phyloP scores from a whole-genome alignment of 306 rosid species.

The Carpinus viminea region DNA sequence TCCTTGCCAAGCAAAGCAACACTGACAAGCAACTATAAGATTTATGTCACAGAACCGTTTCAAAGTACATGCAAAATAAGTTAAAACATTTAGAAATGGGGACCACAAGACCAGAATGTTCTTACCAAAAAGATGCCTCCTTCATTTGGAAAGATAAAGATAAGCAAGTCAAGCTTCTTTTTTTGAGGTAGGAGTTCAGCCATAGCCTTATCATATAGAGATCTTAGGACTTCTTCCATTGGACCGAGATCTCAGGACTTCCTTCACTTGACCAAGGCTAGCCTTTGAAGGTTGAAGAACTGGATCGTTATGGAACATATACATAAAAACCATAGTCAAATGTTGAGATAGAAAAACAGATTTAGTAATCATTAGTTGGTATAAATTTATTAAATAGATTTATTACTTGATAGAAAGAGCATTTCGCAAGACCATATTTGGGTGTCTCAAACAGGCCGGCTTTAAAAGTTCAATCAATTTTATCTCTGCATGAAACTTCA shows the following conservation, averaged over 20 bases:
- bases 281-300: constrained; percentile 58
- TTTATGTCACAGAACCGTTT: constrained; percentile 93
- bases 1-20: constrained; percentile 70
- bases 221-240: constrained; percentile 65
- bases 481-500: too few relatives aligned
- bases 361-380: too few relatives aligned
- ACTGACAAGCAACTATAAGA: constrained; percentile 87
- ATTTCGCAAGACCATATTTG: too few relatives aligned
- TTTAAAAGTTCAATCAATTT: too few relatives aligned
- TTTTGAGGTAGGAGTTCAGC: constrained; percentile 38
- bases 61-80: constrained; percentile 63
- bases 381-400: too few relatives aligned
- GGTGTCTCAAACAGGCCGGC: too few relatives aligned
- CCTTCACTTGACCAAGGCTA: constrained; percentile 69
- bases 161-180: constrained; percentile 77
- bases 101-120: background rate
- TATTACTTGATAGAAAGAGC: too few relatives aligned
- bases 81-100: background rate
- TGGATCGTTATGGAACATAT: constrained; percentile 77
- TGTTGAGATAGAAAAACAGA: background rate
- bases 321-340: constrained; percentile 8
- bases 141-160: constrained; percentile 83
- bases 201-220: constrained; percentile 73
- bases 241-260: too few relatives aligned
- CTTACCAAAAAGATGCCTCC: constrained; percentile 95